A percentile compares a stretch with the other conserved stretches of the same genome.
phyloP scores from a whole-genome alignment of 2,329 filamentous ascomycete genomes.

The Xylariaceae sp. region DNA sequence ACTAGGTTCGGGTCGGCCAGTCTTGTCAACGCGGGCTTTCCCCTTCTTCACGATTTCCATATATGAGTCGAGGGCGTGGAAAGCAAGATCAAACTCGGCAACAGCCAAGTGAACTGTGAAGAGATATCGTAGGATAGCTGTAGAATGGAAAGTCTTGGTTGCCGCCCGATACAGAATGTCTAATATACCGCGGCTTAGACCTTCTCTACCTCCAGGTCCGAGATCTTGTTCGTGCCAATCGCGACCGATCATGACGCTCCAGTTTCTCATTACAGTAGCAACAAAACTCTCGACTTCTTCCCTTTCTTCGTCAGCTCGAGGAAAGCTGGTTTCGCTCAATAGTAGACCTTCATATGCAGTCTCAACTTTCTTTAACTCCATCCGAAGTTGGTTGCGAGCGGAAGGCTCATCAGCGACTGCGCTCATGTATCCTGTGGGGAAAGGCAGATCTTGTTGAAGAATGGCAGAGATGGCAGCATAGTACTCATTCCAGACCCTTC shows the following conservation, averaged over 20 bases:
- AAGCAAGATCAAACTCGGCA: slow-evolving; percentile 89
- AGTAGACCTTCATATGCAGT: slow-evolving; percentile 79
- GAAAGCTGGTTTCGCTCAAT: slow-evolving; percentile 80
- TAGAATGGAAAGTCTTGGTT: slow-evolving; percentile 94
- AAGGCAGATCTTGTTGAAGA: slow-evolving; percentile 69
- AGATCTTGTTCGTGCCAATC: slow-evolving; percentile 83
- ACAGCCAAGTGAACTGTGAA: slow-evolving; percentile 87
- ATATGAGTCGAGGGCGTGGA: slow-evolving; percentile 92
- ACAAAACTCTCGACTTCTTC: slow-evolving; percentile 83
- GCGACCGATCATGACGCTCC: slow-evolving; percentile 79
- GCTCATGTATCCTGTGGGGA: slow-evolving; percentile 55
- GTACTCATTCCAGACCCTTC: slow-evolving; percentile 83
- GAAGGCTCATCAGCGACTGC: slow-evolving; percentile 55
- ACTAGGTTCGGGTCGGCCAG: slow-evolving; percentile 69
- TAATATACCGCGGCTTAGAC: slow-evolving; percentile 75
- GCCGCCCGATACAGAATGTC: slow-evolving; percentile 90
- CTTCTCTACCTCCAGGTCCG: slow-evolving; percentile 79
- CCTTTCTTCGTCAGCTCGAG: slow-evolving; percentile 79
- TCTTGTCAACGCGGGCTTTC: slow-evolving; percentile 83
- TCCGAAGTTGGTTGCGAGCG: slow-evolving; percentile 67
- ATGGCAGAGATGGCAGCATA: slow-evolving; percentile 81
- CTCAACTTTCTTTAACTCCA: slow-evolving; percentile 82
- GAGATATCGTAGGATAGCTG: slow-evolving; percentile 81
- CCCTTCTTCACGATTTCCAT: slow-evolving; percentile 84
- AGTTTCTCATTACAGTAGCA: slow-evolving; percentile 80